Percentiles rank a stretch among this genome's conserved stretches.
These are phyloP conservation scores for Dothiorella sarmentorum DNA, from an alignment of 2,329 filamentous ascomycete genomes.

Conservation along the genomic window DNA sequence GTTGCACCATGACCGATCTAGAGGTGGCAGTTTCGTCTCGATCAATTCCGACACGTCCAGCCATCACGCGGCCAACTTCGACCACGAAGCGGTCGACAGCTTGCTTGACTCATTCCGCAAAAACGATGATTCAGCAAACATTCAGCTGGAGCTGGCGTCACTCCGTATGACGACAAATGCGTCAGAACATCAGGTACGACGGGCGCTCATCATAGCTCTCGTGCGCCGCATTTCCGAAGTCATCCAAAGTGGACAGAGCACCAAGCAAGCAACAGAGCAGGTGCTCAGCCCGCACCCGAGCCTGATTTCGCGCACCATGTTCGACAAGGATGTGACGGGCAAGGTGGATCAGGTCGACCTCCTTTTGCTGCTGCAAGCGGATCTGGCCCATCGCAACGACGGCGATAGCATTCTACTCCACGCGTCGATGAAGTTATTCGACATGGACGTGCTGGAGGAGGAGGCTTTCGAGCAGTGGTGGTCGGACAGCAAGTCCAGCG, in stretches of 20 bases:
- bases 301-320: slow-evolving; percentile 57
- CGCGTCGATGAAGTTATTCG: slow-evolving; percentile 79
- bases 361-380: slow-evolving; percentile 74
- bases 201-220: slow-evolving; percentile 80
- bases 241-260: slow-evolving; percentile 42
- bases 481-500: slow-evolving; percentile 67
- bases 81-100: slow-evolving; percentile 80
- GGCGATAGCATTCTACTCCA: slow-evolving; percentile 69
- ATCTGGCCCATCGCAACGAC: slow-evolving; percentile 63
- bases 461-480: slow-evolving; percentile 89
- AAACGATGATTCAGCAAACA: slow-evolving; percentile 71
- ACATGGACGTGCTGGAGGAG: slow-evolving; percentile 80
- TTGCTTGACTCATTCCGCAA: slow-evolving; percentile 80
- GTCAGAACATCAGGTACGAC: slow-evolving; percentile 81
- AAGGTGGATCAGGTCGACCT: slow-evolving; percentile 80
- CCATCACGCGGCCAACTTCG: slow-evolving; percentile 62
- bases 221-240: slow-evolving; percentile 76
- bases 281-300: slow-evolving; percentile 54
- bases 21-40: slow-evolving; percentile 69
- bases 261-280: slow-evolving; percentile 40
- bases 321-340: slow-evolving; percentile 49
- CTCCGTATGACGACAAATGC: slow-evolving; percentile 89
- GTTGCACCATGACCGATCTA: slow-evolving; percentile 55
- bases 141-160: slow-evolving; percentile 90
- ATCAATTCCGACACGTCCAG: slow-evolving; percentile 57